phyloP scores from a whole-genome alignment of 108 stramenopile genomes.

The Nitzschia sp. region DNA sequence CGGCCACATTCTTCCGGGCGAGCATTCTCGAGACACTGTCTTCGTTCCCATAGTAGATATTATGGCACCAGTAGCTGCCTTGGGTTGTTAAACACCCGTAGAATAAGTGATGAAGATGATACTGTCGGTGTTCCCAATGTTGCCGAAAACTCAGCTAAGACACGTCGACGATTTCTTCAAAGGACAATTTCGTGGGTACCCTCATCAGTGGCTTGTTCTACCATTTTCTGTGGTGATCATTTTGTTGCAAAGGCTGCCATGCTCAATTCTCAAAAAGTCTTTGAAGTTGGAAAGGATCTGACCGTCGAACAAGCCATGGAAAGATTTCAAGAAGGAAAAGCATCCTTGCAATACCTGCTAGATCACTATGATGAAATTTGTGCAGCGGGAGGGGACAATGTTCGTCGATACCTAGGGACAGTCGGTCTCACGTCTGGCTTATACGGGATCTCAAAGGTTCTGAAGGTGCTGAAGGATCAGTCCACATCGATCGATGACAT shows the following conservation, averaged over 20 bases:
- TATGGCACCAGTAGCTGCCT: too few relatives aligned
- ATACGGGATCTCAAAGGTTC: too few relatives aligned
- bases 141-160: neutral
- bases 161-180: neutral
- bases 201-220: neutral
- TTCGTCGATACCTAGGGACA: conserved; percentile 65
- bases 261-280: conserved; percentile 19
- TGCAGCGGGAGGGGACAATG: conserved; percentile 58
- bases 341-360: conserved; percentile 38
- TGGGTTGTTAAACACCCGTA: too few relatives aligned
- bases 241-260: too few relatives aligned
- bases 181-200: neutral
- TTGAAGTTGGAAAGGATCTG: conserved; percentile 24
- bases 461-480: too few relatives aligned
- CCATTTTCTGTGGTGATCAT: too few relatives aligned
- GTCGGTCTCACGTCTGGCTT: conserved; percentile 49
- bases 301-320: conserved; percentile 37
- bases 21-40: too few relatives aligned
- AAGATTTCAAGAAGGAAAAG: conserved; percentile 41
- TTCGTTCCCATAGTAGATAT: too few relatives aligned
- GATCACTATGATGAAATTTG: conserved; percentile 53
- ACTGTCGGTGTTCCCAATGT: too few relatives aligned
- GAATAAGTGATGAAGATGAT: too few relatives aligned
- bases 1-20: too few relatives aligned
- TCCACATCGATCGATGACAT: too few relatives aligned